Conservation (phyloP, 176 grass and related monocot genomes). For the Cymbopogon citratus region DNA sequence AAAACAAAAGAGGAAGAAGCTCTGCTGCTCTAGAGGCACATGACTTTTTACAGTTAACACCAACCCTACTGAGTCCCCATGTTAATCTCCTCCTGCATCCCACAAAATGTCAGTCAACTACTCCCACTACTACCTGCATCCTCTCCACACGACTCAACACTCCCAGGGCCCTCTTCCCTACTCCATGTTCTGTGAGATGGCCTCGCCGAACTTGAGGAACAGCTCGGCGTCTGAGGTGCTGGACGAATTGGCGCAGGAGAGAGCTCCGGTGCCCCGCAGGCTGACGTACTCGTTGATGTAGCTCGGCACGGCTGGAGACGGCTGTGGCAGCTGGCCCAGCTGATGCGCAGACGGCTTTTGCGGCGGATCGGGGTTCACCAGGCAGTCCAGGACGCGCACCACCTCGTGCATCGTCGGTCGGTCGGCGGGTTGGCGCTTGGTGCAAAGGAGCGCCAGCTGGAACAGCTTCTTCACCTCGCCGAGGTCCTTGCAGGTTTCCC, state of each 20-base stretch:
- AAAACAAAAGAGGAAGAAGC: not conserved
- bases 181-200: constrained; percentile 72
- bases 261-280: constrained; percentile 46
- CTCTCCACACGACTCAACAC: not conserved
- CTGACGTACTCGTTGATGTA: constrained; percentile 81
- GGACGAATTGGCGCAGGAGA: constrained; percentile 47
- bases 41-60: constrained; percentile 56
- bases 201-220: constrained; percentile 95
- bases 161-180: constrained; percentile 6
- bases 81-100: constrained; percentile 27
- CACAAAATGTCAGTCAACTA: constrained; percentile 27
- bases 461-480: constrained; percentile 84
- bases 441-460: constrained; percentile 85
- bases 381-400: constrained; percentile 71
- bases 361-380: constrained; percentile 40
- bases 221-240: constrained; percentile 83
- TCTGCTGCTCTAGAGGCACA: not conserved
- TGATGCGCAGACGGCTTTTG: constrained; percentile 29
- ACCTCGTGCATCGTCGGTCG: constrained; percentile 98
- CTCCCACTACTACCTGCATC: not conserved
- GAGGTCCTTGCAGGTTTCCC: constrained; percentile 68
- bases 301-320: constrained; percentile 15
- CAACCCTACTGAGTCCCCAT: constrained; percentile 6
- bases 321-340: not conserved
- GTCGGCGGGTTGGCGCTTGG: constrained; percentile 70